Base-by-base conservation (phyloP, 2,329 filamentous ascomycete genomes). In the Aspergillus sp. region DNA sequence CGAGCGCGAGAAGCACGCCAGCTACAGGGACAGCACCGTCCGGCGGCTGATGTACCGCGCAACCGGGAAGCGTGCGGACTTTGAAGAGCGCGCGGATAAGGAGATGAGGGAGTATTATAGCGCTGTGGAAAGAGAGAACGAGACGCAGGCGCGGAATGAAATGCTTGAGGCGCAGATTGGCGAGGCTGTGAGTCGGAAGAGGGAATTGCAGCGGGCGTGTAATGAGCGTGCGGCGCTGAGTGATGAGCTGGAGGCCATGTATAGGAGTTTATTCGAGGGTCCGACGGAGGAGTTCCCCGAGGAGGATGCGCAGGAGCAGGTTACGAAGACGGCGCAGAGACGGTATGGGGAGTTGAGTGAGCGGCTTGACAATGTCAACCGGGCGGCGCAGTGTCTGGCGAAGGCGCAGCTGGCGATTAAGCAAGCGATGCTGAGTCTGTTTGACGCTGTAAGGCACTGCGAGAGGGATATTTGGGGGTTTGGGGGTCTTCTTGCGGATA, bases 271-370 rank as follows among this genome's bases (percentile, higher is more conserved):
- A 0, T 55, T 55, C 31, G 43, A 46, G 19, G 52, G 52, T 2
- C 52, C 31, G 33, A 55, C 52, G 19, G 40, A 33, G 14, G 52
- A 55, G 23, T 55, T 55, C 33, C 52, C 52, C 2, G 52, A 55
- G 19, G 52, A 55, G 43, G 52, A 55, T 23, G 52, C 24, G 21
- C 52, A 55, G 19, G 52, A 55, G 37, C 21, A 55, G 12, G 43
- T 27, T n/a, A 46, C 33, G 2, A 45, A 39, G 31, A 9, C 37
- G 12, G 52, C 52, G 3, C 23, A 33, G 27, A 35, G n/a, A 14
- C 43, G 47, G 4, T 37, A 55, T 27, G 31, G 41, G 7, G 19
- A 39, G 43, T 15, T 45, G 24, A 47, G 27, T 14, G 35, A 39
- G 43, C 17, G 39, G 6, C 17, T 45, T 3, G 27, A 31, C 12